Conservation (phyloP, 2,329 filamentous ascomycete genomes). For the Didymella segeticola region DNA sequence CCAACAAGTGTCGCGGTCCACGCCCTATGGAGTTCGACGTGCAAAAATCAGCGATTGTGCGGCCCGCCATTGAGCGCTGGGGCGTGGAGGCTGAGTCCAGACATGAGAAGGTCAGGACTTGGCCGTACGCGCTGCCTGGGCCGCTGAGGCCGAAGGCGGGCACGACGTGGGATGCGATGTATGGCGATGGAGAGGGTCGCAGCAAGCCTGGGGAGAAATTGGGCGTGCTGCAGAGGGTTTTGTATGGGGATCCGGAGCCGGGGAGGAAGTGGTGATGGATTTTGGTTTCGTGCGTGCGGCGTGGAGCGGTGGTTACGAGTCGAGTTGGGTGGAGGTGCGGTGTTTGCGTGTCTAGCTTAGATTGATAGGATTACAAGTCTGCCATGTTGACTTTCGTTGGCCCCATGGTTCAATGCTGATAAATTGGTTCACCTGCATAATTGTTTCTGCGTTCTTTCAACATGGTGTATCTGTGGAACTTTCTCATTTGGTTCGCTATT, state of each 20-base stretch:
- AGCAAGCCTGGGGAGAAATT: not conserved
- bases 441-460: not conserved
- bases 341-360: too few species aligned
- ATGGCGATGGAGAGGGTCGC: not conserved
- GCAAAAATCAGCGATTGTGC: too few species aligned
- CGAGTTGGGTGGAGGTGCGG: too few species aligned
- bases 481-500: slow-evolving; percentile 4
- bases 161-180: slow-evolving; percentile 21
- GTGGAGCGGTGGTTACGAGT: too few species aligned
- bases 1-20: too few species aligned
- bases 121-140: slow-evolving; percentile 11
- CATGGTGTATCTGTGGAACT: not conserved
- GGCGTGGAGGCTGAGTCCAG: not conserved
- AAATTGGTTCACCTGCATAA: not conserved
- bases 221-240: not conserved
- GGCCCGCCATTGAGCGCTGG: not conserved
- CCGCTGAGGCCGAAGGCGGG: slow-evolving; percentile 16
- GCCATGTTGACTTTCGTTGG: too few species aligned
- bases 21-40: too few species aligned
- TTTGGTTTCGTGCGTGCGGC: too few species aligned
- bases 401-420: too few species aligned
- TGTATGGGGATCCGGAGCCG: slow-evolving; percentile 17
- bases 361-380: too few species aligned
- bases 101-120: not conserved
- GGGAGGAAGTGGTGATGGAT: not conserved